Base-by-base conservation (phyloP, 768 basidiomycete genomes). In the Mycena sanguinolenta region DNA sequence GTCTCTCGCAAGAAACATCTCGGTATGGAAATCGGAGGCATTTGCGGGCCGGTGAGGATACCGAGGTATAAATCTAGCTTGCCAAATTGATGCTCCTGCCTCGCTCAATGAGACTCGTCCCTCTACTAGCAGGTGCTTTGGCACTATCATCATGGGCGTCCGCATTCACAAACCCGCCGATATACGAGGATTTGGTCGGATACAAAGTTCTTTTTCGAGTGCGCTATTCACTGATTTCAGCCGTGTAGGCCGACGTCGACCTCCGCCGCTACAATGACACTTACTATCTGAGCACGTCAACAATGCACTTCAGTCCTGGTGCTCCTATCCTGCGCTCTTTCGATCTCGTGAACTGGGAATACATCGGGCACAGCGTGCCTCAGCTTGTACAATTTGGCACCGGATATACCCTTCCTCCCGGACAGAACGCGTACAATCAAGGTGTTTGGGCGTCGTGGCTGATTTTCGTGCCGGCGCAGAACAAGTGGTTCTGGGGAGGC, bases 261-360 rank as follows among this genome's bases (percentile, higher is more conserved):
- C 58, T 75, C 50, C 69, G 65, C 46, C 68, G 68, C 52, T 62
- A 70, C 39, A 68, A 70, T 65, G 63, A 60, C 30, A 73, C 71
- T 49, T 75, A 73, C 69, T 75, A 75, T 59, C 67, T 73, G 39
- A 63, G 69, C 30, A 70, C 74, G 21, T 75, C 74, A 25, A 75
- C 71, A 16, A 72, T 75, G 63, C 74, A 75, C 53, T 66, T 66
- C 59, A 73, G 72, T 36, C 74, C 72, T 1, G 72, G 72, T 36
- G 74, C 72, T 39, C 68, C 74, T 32, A 70, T 73, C 46, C 70
- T 75, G 3, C 74, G 72, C 27, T 75, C 74, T 21, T 74, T 63
- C n/a, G 73, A 74, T 34, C 73, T 74, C 27, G 63, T 74, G 38
- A 72, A 72, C 66, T 74, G 73, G 73, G 63, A 74, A 58, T 74